Percentiles rank a stretch among this genome's conserved stretches.
These are phyloP conservation scores for Salix suchowensis DNA, from an alignment of 345 rosid species.

Conservation along the genomic window DNA sequence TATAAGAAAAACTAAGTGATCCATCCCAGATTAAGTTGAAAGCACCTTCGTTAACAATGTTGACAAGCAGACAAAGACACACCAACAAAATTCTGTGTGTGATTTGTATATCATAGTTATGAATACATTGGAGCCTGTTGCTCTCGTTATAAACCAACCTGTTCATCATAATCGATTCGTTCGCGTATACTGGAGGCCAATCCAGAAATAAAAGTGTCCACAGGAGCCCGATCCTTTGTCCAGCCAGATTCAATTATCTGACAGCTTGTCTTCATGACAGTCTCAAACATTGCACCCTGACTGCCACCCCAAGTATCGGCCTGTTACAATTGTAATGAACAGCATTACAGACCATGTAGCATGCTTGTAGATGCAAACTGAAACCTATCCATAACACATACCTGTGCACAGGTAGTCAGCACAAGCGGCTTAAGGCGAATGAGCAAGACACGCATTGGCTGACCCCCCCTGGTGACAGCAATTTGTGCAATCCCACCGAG, in stretches of 20 bases:
- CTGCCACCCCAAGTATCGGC: slow-evolving; percentile 75
- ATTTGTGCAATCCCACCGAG: slow-evolving; percentile 81
- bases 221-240: slow-evolving; percentile 91
- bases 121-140: neutral
- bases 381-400: slow-evolving; percentile 22
- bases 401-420: slow-evolving; percentile 87
- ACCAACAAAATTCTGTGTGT: neutral
- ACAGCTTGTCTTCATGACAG: slow-evolving; percentile 70
- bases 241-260: slow-evolving; percentile 92
- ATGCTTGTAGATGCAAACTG: neutral
- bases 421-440: slow-evolving; percentile 92
- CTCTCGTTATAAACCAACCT: slow-evolving; percentile 43
- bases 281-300: slow-evolving; percentile 81
- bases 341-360: neutral
- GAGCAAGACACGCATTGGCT: slow-evolving; percentile 87
- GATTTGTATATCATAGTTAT: neutral
- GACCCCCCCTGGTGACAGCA: slow-evolving; percentile 87
- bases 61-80: neutral
- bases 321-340: slow-evolving; percentile 39
- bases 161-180: slow-evolving; percentile 83
- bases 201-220: slow-evolving; percentile 91
- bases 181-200: slow-evolving; percentile 86
- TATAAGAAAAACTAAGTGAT: neutral
- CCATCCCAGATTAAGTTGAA: neutral
- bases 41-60: too few species aligned